These are phyloP conservation scores for Schizochytrium sp. DNA, from an alignment of 108 stramenopile genomes.

Conservation along the genomic window DNA sequence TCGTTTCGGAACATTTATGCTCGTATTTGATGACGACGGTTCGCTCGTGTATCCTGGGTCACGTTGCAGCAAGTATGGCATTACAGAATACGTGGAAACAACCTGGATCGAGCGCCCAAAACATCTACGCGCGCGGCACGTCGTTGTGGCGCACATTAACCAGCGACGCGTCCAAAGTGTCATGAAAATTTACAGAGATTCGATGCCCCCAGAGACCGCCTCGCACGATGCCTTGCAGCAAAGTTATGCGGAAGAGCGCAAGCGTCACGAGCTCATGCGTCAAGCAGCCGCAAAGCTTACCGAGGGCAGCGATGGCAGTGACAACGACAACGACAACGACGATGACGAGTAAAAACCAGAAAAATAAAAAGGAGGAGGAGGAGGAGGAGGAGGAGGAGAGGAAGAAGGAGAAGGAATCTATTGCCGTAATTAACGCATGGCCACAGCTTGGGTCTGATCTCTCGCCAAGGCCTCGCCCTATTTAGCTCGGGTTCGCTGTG, in stretches of 20 bases:
- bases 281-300: not conserved
- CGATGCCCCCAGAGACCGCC: not conserved
- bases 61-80: not conserved
- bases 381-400: too few relatives aligned
- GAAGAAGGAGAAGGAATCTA: too few relatives aligned
- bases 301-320: not conserved
- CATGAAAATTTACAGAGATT: not conserved
- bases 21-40: not conserved
- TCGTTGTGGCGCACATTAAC: not conserved
- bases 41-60: not conserved
- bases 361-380: too few relatives aligned
- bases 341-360: too few relatives aligned
- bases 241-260: not conserved
- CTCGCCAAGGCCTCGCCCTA: too few relatives aligned
- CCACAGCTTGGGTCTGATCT: too few relatives aligned
- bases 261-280: not conserved
- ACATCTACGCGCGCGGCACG: not conserved
- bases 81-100: not conserved
- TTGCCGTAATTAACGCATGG: too few relatives aligned
- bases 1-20: not conserved
- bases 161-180: not conserved
- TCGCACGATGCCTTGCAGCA: not conserved
- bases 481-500: too few relatives aligned
- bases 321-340: too few relatives aligned
- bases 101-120: not conserved